Evolutionary conservation across 2,329 filamentous ascomycete species (phyloP).

Genomic region (Aspergillus jensenii): DNA sequence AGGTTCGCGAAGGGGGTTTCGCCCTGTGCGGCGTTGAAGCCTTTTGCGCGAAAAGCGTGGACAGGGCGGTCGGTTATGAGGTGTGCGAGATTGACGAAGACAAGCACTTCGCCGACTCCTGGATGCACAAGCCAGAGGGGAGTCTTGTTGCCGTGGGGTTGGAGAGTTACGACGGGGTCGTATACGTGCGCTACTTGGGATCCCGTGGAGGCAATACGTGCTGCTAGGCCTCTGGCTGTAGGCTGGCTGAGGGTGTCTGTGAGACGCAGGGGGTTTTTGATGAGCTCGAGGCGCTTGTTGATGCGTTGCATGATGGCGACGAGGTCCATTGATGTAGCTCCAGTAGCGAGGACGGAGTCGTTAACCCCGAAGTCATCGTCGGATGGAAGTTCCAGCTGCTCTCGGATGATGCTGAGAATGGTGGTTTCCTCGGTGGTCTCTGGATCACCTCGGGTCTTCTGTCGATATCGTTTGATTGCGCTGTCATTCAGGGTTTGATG

Average conservation of each 20-base stretch:
- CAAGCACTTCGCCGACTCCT: neutral
- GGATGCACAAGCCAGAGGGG: neutral
- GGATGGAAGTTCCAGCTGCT: neutral
- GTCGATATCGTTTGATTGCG: neutral
- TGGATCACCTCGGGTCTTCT: neutral
- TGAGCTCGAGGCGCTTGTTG: neutral
- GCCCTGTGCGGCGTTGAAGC: neutral
- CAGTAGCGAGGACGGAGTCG: neutral
- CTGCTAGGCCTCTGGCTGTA: neutral
- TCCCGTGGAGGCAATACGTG: neutral
- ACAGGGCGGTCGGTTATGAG: neutral
- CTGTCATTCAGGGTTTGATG: neutral
- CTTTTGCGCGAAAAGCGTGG: neutral
- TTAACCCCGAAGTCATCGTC: neutral
- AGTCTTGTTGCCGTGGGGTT: neutral
- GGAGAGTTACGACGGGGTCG: neutral
- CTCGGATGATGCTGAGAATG: neutral
- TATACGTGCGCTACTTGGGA: neutral
- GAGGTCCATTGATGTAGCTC: neutral
- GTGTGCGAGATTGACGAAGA: neutral
- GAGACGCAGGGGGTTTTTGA: neutral
- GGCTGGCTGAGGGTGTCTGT: neutral
- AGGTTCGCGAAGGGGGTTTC: neutral
- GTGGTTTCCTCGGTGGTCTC: neutral
- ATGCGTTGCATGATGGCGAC: neutral